phyloP scores from a whole-genome alignment of 441 rosid species.

The Syzygium syzygioides region DNA sequence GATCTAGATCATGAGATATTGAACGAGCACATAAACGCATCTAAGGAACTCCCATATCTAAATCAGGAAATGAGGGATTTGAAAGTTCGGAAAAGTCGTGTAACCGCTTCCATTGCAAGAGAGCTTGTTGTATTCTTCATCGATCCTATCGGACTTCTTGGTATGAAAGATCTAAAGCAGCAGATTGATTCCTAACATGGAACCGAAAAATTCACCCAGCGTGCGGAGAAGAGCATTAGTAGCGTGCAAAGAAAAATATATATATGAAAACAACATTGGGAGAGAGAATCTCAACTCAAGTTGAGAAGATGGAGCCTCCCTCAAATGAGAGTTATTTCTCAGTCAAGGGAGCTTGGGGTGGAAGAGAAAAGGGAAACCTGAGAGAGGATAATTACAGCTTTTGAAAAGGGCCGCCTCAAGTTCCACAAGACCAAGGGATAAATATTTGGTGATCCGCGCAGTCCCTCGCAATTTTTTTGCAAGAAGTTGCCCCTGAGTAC shows the following conservation, averaged over 20 bases:
- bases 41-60: not conserved
- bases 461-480: too few species aligned
- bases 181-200: not conserved
- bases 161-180: not conserved
- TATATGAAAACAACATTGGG: not conserved
- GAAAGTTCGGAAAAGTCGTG: not conserved
- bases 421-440: not conserved
- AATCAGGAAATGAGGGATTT: not conserved
- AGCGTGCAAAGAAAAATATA: not conserved
- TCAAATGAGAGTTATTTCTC: not conserved
- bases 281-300: not conserved
- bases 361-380: too few species aligned
- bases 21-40: not conserved
- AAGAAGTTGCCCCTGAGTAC: not conserved
- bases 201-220: not conserved
- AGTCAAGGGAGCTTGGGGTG: too few species aligned
- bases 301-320: not conserved
- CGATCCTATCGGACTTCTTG: not conserved
- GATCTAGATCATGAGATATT: not conserved
- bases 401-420: not conserved
- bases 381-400: too few species aligned
- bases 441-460: accelerated
- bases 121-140: not conserved
- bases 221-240: accelerated
- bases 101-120: not conserved